phyloP scores from a whole-genome alignment of 306 rosid species.

The Cicer bijugum region DNA sequence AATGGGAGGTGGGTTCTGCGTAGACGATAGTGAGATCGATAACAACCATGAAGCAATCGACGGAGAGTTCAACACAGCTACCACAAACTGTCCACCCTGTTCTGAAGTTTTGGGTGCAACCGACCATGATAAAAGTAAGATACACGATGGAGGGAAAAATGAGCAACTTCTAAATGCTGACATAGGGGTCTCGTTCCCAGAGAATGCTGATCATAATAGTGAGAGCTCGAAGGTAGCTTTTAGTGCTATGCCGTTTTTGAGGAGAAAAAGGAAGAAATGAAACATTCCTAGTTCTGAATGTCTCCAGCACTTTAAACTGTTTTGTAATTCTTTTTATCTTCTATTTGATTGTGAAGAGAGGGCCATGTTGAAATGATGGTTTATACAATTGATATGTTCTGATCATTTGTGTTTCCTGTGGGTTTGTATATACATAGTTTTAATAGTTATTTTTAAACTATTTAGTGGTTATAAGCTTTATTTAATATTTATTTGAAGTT shows the following conservation, averaged over 20 bases:
- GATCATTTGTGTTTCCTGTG: not conserved
- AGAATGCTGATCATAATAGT: conserved; percentile 41
- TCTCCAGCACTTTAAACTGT: not conserved
- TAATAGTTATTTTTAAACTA: no score
- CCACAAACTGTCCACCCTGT: conserved; percentile 35
- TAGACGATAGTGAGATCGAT: conserved; percentile 52
- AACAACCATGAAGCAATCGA: conserved; percentile 42
- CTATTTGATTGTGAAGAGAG: not conserved
- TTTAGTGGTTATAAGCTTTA: no score
- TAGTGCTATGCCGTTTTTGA: conserved; percentile 76
- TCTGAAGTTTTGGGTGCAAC: conserved; percentile 45
- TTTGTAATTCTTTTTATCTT: conserved; percentile 1
- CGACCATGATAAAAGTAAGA: conserved; percentile 32
- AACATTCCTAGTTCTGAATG: conserved; percentile 1
- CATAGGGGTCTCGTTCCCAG: conserved; percentile 34
- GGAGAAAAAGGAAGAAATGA: conserved; percentile 64
- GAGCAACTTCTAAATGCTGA: conserved; percentile 35
- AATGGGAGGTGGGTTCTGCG: conserved; percentile 72
- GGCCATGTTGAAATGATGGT: not conserved
- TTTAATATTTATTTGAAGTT: no score
- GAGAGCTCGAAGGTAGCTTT: conserved; percentile 50
- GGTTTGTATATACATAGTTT: not conserved
- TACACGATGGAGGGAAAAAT: conserved; percentile 35
- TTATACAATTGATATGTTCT: not conserved
- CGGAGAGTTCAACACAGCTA: conserved; percentile 24